These are phyloP conservation scores for Pyrenula aspistea DNA, from an alignment of 495 filamentous ascomycete genomes.

Conservation along the genomic window DNA sequence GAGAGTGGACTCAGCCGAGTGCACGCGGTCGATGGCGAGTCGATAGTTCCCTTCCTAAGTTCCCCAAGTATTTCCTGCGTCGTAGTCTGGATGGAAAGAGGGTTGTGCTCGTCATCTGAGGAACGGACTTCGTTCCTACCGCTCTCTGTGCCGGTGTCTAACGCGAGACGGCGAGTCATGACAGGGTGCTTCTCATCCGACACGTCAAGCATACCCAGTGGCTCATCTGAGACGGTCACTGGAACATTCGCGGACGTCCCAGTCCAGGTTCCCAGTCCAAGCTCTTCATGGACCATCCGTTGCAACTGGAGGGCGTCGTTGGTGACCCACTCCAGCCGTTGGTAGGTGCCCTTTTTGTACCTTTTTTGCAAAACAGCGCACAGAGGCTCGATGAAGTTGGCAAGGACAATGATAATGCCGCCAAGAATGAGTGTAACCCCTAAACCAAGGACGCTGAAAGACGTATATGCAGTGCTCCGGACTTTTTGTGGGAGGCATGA, in stretches of 20 bases:
- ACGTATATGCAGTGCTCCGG: background rate
- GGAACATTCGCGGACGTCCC: background rate
- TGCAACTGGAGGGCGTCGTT: conserved; percentile 16
- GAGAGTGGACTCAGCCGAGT: background rate
- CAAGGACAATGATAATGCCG: conserved; percentile 11
- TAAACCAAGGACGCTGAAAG: conserved; percentile 2
- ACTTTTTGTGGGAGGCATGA: background rate
- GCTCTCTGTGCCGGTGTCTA: background rate
- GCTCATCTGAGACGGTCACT: background rate
- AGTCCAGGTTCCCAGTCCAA: conserved; percentile 6
- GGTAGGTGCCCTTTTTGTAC: conserved; percentile 4
- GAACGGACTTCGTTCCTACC: background rate
- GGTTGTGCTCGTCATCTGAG: background rate
- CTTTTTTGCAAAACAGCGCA: background rate
- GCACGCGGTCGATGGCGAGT: background rate
- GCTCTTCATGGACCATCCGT: conserved; percentile 14
- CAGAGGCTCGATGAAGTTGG: conserved; percentile 2
- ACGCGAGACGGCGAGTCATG: background rate
- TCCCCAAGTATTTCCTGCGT: background rate
- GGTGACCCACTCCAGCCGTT: conserved; percentile 8
- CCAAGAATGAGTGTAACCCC: conserved; percentile 14
- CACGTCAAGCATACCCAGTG: background rate
- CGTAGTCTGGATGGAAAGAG: background rate
- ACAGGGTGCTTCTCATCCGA: background rate
- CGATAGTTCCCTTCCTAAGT: background rate